Evolutionary conservation across 768 basidiomycete genomes (phyloP).

Genomic region (Kwoniella pini): DNA sequence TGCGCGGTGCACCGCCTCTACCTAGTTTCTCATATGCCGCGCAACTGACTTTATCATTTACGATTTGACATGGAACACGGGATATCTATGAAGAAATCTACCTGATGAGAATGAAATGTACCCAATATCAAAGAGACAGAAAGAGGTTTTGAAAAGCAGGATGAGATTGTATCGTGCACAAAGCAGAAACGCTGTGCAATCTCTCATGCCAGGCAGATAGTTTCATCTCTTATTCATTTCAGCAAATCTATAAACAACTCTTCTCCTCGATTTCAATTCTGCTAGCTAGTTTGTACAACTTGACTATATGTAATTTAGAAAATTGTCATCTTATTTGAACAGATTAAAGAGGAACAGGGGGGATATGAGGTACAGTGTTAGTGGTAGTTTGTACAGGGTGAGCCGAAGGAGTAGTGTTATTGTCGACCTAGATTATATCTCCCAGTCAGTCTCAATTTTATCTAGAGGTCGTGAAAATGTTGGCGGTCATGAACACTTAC

Average conservation of each 20-base stretch:
- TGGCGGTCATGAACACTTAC: constrained; percentile 26
- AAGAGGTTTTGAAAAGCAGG: too few species aligned
- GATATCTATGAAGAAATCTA: too few species aligned
- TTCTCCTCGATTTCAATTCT: not conserved
- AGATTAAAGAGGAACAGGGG: not conserved
- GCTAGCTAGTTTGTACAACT: not conserved
- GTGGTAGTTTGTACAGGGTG: constrained; percentile 45
- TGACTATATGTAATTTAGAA: not conserved
- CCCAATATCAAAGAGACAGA: too few species aligned
- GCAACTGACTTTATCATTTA: too few species aligned
- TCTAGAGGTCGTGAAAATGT: not conserved
- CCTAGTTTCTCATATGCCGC: not conserved
- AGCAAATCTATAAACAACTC: not conserved
- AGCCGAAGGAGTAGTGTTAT: constrained; percentile 1
- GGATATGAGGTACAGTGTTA: constrained; percentile 45
- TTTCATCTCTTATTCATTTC: not conserved
- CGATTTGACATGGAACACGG: too few species aligned
- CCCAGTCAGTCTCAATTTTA: too few species aligned
- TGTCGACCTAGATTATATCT: not conserved
- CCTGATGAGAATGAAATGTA: too few species aligned
- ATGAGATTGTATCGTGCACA: too few species aligned
- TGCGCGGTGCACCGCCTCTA: not conserved
- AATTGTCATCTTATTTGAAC: not conserved
- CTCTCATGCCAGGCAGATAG: too few species aligned
- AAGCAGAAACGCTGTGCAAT: too few species aligned